A percentile compares a stretch with the other conserved stretches of the same genome.
These are phyloP conservation scores for Waitea zeae DNA, from an alignment of 1,284 basidiomycete genomes.

Conservation along the genomic window DNA sequence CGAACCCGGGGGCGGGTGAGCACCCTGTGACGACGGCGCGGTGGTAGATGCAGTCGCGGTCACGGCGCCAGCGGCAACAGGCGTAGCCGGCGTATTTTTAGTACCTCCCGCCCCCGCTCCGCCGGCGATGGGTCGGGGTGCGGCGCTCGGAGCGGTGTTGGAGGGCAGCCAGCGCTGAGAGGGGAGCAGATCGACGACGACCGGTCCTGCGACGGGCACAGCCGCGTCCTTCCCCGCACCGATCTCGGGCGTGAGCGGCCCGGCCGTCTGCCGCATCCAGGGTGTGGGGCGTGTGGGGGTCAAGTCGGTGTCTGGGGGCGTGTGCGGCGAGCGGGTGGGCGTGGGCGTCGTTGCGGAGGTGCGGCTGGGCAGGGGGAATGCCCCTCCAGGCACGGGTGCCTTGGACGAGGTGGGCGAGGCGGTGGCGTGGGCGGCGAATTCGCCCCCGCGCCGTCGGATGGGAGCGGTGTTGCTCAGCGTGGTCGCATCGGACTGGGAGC, in stretches of 20 bases:
- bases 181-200: constrained; percentile 25
- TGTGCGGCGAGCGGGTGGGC: constrained; percentile 8
- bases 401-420: constrained; percentile 29
- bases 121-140: no score
- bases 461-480: constrained; percentile 5
- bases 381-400: constrained; percentile 24
- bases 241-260: constrained; percentile 32
- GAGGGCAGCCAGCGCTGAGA: not conserved
- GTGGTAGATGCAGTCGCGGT: no score
- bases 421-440: constrained; percentile 6
- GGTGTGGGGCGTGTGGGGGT: not conserved
- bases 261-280: not conserved
- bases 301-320: not conserved
- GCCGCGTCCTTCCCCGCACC: constrained; percentile 38
- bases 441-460: constrained; percentile 14
- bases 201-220: constrained; percentile 38
- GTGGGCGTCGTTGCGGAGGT: constrained; percentile 16
- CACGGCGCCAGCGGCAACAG: no score
- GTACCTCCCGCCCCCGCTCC: no score
- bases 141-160: not conserved
- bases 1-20: no score
- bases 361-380: no score
- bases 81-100: not conserved
- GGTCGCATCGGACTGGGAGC: constrained; percentile 28
- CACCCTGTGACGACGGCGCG: no score